These are phyloP conservation scores for Corrigiola litoralis DNA, from an alignment of 179 eudicot species.

Conservation along the genomic window DNA sequence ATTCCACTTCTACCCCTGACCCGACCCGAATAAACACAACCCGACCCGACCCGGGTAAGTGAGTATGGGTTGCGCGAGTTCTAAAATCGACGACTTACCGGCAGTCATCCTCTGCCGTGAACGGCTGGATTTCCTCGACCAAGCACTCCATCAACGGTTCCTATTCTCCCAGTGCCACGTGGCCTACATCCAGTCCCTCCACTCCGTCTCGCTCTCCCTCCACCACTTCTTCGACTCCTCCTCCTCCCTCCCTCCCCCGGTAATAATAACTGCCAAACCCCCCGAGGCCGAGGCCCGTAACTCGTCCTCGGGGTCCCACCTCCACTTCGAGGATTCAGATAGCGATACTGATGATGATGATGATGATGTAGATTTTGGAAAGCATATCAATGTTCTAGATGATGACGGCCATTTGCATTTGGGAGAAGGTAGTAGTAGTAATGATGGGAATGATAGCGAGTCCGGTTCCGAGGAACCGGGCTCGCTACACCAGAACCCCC, in stretches of 20 bases:
- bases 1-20: background rate
- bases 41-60: background rate
- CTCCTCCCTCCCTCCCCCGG: constrained; percentile 26
- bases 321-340: constrained; percentile 53
- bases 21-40: background rate
- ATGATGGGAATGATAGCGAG: background rate
- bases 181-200: constrained; percentile 58
- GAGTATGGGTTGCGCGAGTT: constrained; percentile 89
- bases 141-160: constrained; percentile 56
- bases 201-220: constrained; percentile 44
- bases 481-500: background rate
- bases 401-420: too few relatives aligned
- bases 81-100: constrained; percentile 77
- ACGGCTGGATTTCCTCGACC: constrained; percentile 43
- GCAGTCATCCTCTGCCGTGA: constrained; percentile 76
- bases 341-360: constrained; percentile 2
- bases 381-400: too few relatives aligned
- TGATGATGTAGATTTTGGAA: background rate
- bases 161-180: constrained; percentile 58
- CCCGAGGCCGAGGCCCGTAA: constrained; percentile 30
- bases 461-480: background rate
- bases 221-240: constrained; percentile 44
- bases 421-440: too few relatives aligned
- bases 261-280: constrained; percentile 45
- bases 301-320: constrained; percentile 53